A percentile compares a stretch with the other conserved stretches of the same genome.
Evolutionary conservation across 2,329 filamentous ascomycete species (phyloP).

Genomic region (Triangularia verruculosa): DNA sequence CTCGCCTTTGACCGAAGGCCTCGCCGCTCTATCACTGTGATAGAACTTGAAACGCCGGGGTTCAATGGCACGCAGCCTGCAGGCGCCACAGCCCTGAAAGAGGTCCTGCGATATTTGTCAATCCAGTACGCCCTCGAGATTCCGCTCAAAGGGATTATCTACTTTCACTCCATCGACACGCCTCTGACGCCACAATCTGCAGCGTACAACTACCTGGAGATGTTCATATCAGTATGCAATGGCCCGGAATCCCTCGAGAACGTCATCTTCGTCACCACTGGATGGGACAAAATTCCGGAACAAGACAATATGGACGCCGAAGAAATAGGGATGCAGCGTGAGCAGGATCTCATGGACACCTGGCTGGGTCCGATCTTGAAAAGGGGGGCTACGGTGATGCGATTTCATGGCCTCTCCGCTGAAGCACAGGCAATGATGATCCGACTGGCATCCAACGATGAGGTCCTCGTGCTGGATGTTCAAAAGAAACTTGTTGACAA

Average conservation of each 20-base stretch:
- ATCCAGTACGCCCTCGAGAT: neutral
- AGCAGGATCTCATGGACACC: neutral
- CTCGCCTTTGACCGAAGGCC: neutral
- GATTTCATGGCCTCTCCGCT: neutral
- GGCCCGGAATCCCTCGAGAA: neutral
- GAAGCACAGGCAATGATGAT: neutral
- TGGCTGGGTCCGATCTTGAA: neutral
- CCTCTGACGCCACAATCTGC: neutral
- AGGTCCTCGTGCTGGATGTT: neutral
- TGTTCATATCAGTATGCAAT: neutral
- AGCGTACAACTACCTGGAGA: neutral
- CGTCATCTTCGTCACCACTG: neutral
- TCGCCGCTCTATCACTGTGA: neutral
- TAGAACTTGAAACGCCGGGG: conserved; percentile 1
- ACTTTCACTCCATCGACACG: neutral
- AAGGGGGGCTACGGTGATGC: neutral
- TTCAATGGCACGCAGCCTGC: neutral
- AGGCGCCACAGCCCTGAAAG: neutral
- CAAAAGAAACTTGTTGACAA: neutral
- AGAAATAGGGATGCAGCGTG: neutral
- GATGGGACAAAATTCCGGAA: neutral
- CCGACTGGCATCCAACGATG: neutral
- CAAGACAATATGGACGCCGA: too few relatives aligned
- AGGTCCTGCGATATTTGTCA: neutral
- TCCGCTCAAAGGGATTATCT: neutral